A percentile compares a stretch with the other conserved stretches of the same genome.
phyloP scores from a whole-genome alignment of 2,329 filamentous ascomycete genomes.

The Calonectria hawksworthii region DNA sequence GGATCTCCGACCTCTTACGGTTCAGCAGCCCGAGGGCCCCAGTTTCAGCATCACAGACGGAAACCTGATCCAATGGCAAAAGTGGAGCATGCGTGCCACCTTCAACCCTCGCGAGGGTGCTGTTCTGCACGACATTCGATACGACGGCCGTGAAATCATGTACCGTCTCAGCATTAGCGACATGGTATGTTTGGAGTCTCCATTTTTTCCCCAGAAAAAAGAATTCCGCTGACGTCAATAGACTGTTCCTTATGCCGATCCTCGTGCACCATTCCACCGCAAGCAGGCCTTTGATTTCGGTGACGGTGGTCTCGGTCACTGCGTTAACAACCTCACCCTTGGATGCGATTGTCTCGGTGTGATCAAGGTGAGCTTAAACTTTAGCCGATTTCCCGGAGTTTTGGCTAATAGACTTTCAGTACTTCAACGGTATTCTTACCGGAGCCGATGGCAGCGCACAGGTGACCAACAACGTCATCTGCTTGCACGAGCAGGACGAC shows the following conservation, averaged over 20 bases:
- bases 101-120: constrained; percentile 80
- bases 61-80: constrained; percentile 68
- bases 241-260: constrained; percentile 75
- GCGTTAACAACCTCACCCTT: constrained; percentile 75
- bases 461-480: constrained; percentile 59
- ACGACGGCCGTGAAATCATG: constrained; percentile 75
- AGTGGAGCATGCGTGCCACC: constrained; percentile 77
- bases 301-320: constrained; percentile 74
- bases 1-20: constrained; percentile 71
- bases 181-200: constrained; percentile 64
- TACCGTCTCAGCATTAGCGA: constrained; percentile 77
- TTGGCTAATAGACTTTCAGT: constrained; percentile 36
- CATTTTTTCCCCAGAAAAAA: rapidly evolving
- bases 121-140: constrained; percentile 77
- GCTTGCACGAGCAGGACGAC: constrained; percentile 52
- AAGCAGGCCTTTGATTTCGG: constrained; percentile 81
- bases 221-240: neutral
- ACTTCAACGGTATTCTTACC: constrained; percentile 53
- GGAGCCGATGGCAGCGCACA: constrained; percentile 50
- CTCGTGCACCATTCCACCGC: constrained; percentile 71
- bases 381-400: neutral
- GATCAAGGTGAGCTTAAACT: constrained; percentile 55
- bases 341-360: constrained; percentile 79
- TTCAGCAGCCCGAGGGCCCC: constrained; percentile 54
- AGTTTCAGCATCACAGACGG: constrained; percentile 58